Conservation (phyloP, 768 basidiomycete species). For the Peribolospora baueri region DNA sequence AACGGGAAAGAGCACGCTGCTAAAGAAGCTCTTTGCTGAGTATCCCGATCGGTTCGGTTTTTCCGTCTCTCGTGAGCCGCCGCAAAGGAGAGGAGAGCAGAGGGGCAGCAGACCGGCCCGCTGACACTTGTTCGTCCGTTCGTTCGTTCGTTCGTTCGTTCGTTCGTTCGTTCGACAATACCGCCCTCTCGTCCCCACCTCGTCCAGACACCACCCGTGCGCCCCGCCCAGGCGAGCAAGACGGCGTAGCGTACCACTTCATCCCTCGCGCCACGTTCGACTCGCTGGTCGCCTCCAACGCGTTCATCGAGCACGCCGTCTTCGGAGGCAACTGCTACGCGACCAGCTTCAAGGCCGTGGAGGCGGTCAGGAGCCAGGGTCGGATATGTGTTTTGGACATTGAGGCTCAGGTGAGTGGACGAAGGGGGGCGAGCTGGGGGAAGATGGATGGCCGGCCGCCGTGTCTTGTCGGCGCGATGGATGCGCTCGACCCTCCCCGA, state of each 20-base stretch:
- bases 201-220: constrained; percentile 60
- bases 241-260: constrained; percentile 75
- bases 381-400: constrained; percentile 82
- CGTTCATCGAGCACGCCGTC: constrained; percentile 83
- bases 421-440: too few relatives aligned
- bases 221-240: constrained; percentile 53
- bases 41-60: constrained; percentile 72
- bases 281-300: constrained; percentile 34
- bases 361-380: constrained; percentile 36
- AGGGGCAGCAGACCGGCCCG: background rate
- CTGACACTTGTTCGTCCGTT: background rate
- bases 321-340: constrained; percentile 84
- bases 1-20: constrained; percentile 78
- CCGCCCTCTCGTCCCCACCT: background rate
- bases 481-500: too few relatives aligned
- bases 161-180: background rate
- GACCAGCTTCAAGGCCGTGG: constrained; percentile 58
- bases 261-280: constrained; percentile 46
- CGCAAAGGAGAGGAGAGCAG: background rate
- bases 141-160: background rate
- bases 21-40: constrained; percentile 52
- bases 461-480: background rate
- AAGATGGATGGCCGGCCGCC: background rate
- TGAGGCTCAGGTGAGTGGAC: constrained; percentile 54
- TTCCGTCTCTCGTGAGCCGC: constrained; percentile 58